Evolutionary conservation across 345 rosid genomes (phyloP), one percentile per base, ranked within the genome.

Genomic region (Nephelium lappaceum): DNA sequence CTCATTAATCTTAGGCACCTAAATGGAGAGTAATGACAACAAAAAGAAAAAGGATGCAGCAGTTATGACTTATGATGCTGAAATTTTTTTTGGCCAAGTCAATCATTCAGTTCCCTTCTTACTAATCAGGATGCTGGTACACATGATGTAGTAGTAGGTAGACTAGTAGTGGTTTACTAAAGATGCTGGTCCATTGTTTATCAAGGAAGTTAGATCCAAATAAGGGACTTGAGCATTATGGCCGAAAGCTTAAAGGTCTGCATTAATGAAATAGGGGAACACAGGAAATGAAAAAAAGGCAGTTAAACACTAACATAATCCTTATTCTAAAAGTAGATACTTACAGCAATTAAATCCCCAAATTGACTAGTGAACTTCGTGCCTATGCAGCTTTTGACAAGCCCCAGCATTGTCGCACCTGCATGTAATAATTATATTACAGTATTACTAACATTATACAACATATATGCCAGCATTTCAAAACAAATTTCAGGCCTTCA

Each of bases 351-450:
- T 8, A 94, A 85, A 83, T 95, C 93, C 15, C 98, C 99, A 84
- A 93, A 95, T 76, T 95, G 97, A 84, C 99, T 86, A 8, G 98
- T 95, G 85, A 95, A 94, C 88, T 95, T 95, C 71, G 99, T 95
- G 11, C 98, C 97, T 71, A 93, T 92, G 81, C 97, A 90, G 84
- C 98, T 95, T 88, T 95, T 92, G 57, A 95, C 95, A 47, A 95
- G 79, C 64, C 94, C 91, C 83, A 95, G 82, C 89, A 92, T 84
- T 70, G 83, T 80, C 72, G 85, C 86, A 86, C 95, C 95, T 92
- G 88, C 66, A 86, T 23, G 31, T 16, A 57, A 43, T n/a, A 6
- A 43, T 76, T 0, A 18, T 2, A 31, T 39, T n/a, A n/a, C n/a
- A n/a, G n/a, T n/a, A n/a, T n/a, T 65, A 64, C 25, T n/a, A 43